These are phyloP conservation scores for Xerocomellus chrysenteron DNA, from an alignment of 768 basidiomycete species.

Conservation along the genomic window DNA sequence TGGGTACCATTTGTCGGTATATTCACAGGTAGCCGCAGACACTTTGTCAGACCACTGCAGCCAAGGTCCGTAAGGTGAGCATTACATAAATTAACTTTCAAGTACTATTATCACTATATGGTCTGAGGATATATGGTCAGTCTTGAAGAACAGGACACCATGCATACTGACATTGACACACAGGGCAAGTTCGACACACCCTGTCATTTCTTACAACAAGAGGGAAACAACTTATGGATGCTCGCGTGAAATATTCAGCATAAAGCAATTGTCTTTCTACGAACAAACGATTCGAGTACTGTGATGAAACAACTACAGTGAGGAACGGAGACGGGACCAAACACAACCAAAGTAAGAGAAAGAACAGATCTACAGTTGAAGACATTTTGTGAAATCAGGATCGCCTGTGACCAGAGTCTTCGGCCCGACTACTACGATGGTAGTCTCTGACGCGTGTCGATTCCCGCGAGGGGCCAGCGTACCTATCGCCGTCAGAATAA, in stretches of 20 bases:
- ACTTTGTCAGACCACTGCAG: not conserved
- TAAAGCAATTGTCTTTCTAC: not conserved
- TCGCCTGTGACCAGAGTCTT: conserved; percentile 31
- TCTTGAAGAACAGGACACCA: too few species aligned
- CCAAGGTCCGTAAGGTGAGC: too few species aligned
- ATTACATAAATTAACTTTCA: too few species aligned
- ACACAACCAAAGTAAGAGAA: conserved; percentile 2
- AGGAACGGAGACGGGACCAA: not conserved
- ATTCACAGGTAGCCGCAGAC: not conserved
- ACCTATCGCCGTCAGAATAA: conserved; percentile 45
- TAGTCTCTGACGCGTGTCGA: conserved; percentile 40
- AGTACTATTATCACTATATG: too few species aligned
- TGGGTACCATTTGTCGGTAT: not conserved
- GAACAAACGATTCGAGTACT: conserved; percentile 9
- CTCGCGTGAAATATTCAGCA: conserved; percentile 4
- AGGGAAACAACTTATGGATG: not conserved
- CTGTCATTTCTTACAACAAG: not conserved
- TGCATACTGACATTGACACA: not conserved
- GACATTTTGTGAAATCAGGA: conserved; percentile 15
- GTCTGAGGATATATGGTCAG: too few species aligned
- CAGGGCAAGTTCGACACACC: conserved; percentile 6
- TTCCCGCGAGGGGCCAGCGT: conserved; percentile 40
- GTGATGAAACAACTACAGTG: not conserved
- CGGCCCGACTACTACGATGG: conserved; percentile 34
- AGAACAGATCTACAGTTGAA: conserved; percentile 5